Base-by-base conservation (phyloP, 106 monocot species). In the Dioscorea alata region DNA sequence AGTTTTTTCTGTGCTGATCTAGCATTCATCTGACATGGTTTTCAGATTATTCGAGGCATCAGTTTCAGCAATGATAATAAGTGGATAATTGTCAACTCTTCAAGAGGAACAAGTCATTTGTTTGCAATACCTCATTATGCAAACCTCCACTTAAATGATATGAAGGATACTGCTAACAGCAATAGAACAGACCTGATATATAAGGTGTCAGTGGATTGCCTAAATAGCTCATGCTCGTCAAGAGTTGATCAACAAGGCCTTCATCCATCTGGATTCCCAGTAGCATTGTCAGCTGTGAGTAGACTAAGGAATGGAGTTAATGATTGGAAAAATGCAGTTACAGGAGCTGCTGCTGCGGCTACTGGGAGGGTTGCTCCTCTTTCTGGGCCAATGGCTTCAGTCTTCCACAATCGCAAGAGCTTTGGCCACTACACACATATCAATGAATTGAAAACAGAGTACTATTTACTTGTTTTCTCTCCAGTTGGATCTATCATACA, bases 71-170 rank as follows among this genome's bases (percentile, higher is more conserved):
- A 88, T 78, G 95, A 96, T 57, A 91, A 88, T 58, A 74, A 84
- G 65, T 96, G 86, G 81, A 86, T 91, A 80, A 96, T 89, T 83
- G 80, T 96, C 53, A 96, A 91, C 65, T 88, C 91, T 17, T 96
- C 95, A 20, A 81, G 86, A 33, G 95, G 95, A 59, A 96, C 95
- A 50, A 88, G 88, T 72, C 95, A 96, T 77, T 75, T 96, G 56
- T 96, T 84, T 80, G 52, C 88, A 59, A 71, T 95, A 51, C 84
- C 88, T 72, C 78, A 75, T 57, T 82, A 75, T 28, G 71, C 54
- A 23, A 83, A 69, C 48, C 63, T 69, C 33, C 70, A 71, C 8
- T 69, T 64, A 23, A 72, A 60, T 65, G 80, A 84, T 48, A 13
- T 42, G 53, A 67, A 33, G 34, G n/a, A 67, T 61, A 28, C 54